Evolutionary conservation across 192 early-diverging fungal genomes (phyloP), one percentile per base, ranked within the genome.

Genomic region (Mortierella alpina): DNA sequence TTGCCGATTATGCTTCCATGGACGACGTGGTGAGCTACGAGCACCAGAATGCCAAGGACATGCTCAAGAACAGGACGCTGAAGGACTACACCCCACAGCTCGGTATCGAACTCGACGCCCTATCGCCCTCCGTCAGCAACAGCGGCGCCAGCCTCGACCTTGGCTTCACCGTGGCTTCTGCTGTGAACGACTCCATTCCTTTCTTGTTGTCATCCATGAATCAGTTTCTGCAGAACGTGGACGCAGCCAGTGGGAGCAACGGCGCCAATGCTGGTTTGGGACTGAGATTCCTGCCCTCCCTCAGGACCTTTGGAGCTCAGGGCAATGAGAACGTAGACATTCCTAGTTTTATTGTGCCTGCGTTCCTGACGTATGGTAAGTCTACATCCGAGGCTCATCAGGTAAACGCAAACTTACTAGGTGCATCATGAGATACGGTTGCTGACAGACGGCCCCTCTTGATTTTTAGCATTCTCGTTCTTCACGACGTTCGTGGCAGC

Each of bases 301-400:
- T 82, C 17, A 69, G 53, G 51, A 82, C 81, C 6, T 82, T 82
- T 53, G 56, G 53, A 18, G 71, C 81, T 11, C 73, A 75, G 57
- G 66, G 68, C 45, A 63, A n/a, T 44, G 81, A 82, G 67, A 73
- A 82, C 45, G 68, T 75, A 5, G 81, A 82, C 59, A 70, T 82
- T 47, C 68, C 72, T 4, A 74, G 72, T 53, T 58, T 71, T 18
- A 68, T 82, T 65, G 73, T 82, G 6, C 81, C 81, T 44, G 63
- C 81, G 17, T 82, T 82, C 67, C 47, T 82, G 49, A 82, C 81
- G 10, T 75, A 75, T 66, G 72, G 81, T 83, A 60, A 63, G 69
- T 70, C 18, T 22, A 14, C 40, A 31, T 59, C 10, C 17, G 22
- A 47, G 18, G 11, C 57, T 47, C 20, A 42, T 46, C 18, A 47